These are phyloP conservation scores for Claviceps fusiformis DNA, from an alignment of 2,329 filamentous ascomycete genomes.

Conservation along the genomic window DNA sequence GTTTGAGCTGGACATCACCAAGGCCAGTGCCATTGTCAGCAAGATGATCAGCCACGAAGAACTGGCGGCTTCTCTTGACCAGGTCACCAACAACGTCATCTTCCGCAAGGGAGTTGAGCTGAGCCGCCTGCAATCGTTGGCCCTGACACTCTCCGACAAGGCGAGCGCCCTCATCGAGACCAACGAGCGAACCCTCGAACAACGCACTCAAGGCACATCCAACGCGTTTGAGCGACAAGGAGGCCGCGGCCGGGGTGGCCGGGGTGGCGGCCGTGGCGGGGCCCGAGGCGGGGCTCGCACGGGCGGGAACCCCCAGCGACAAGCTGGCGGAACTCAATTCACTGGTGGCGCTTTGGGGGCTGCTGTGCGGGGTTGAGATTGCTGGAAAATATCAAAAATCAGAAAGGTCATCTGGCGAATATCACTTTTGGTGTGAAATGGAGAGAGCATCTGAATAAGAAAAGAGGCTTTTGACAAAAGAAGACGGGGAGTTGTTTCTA, in stretches of 20 bases:
- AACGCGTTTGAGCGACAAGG: conserved; percentile 93
- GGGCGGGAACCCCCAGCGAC: conserved; percentile 47
- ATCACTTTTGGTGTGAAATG: neutral
- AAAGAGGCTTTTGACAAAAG: neutral
- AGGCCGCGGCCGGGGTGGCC: conserved; percentile 57
- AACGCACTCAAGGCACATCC: conserved; percentile 87
- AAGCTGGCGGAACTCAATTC: conserved; percentile 64
- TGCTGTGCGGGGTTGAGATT: conserved; percentile 43
- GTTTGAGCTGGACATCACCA: conserved; percentile 87
- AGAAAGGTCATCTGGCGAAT: too few relatives aligned
- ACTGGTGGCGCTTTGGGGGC: conserved; percentile 67
- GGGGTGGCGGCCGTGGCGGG: conserved; percentile 46
- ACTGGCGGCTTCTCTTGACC: conserved; percentile 87
- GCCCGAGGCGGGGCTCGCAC: conserved; percentile 47
- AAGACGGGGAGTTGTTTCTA: neutral
- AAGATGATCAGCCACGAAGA: conserved; percentile 99
- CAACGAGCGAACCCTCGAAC: conserved; percentile 94
- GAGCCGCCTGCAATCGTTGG: conserved; percentile 86
- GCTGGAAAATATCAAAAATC: too few relatives aligned
- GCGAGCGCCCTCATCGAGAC: conserved; percentile 89
- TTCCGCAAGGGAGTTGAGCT: conserved; percentile 99
- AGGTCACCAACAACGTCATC: conserved; percentile 93
- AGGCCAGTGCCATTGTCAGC: conserved; percentile 89
- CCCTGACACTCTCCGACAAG: conserved; percentile 90
- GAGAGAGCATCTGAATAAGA: neutral